Conservation (phyloP, 2,329 filamentous ascomycete genomes). For the Eurotiales sp. region DNA sequence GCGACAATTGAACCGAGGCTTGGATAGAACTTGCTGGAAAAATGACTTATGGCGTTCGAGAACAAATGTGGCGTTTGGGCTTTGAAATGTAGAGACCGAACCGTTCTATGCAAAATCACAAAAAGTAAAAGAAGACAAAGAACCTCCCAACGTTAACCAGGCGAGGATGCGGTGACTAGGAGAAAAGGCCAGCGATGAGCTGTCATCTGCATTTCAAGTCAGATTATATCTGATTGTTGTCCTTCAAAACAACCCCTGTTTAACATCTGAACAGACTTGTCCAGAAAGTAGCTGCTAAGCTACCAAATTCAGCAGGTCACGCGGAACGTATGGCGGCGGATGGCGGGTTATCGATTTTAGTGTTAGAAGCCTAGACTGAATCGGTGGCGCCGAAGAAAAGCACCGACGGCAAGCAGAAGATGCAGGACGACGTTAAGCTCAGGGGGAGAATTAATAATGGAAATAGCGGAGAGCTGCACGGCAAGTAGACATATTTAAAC, state of each 20-base stretch:
- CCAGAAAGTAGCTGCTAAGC: background rate
- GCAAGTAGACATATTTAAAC: background rate
- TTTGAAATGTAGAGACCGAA: background rate
- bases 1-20: background rate
- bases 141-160: slow-evolving; percentile 8
- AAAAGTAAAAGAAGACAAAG: background rate
- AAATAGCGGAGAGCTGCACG: background rate
- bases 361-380: slow-evolving; percentile 6
- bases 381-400: slow-evolving; percentile 3
- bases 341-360: slow-evolving; percentile 12
- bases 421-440: background rate
- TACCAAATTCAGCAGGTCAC: slow-evolving; percentile 15
- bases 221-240: background rate
- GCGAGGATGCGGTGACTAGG: slow-evolving; percentile 2
- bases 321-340: slow-evolving; percentile 6
- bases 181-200: slow-evolving; percentile 6
- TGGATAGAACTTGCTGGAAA: slow-evolving; percentile 1
- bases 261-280: background rate
- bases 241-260: background rate
- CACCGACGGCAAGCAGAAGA: background rate
- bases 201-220: slow-evolving; percentile 11
- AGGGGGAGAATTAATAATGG: background rate
- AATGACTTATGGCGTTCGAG: background rate
- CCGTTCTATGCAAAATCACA: background rate
- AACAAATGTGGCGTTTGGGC: slow-evolving; percentile 5